These are phyloP conservation scores for Cucumis sativus DNA, from an alignment of 306 rosid genomes.

Conservation along the genomic window Cucumber_9930_V3 NC_026659.2:2333501-2334000, in stretches of 20 bases:
- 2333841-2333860: conserved; percentile 77
- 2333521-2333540: background rate
- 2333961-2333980: conserved; percentile 84
- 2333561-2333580: background rate
- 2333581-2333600: background rate
- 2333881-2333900: conserved; percentile 86
- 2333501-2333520: conserved; percentile 11
- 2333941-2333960: conserved; percentile 79
- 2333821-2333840: conserved; percentile 63
- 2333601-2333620: background rate
- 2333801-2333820: background rate
- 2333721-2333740: background rate
- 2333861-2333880: conserved; percentile 79
- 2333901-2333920: conserved; percentile 82
- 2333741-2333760: conserved; percentile 6
- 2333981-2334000: conserved; percentile 96
- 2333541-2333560: background rate
- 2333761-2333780: background rate
- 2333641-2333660: background rate
- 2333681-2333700: background rate
- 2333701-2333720: background rate
- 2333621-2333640: background rate
- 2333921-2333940: conserved; percentile 71
- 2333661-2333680: background rate
- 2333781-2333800: background rate